Conservation (phyloP, 768 basidiomycete genomes). For the Trametes gibbosa region DNA sequence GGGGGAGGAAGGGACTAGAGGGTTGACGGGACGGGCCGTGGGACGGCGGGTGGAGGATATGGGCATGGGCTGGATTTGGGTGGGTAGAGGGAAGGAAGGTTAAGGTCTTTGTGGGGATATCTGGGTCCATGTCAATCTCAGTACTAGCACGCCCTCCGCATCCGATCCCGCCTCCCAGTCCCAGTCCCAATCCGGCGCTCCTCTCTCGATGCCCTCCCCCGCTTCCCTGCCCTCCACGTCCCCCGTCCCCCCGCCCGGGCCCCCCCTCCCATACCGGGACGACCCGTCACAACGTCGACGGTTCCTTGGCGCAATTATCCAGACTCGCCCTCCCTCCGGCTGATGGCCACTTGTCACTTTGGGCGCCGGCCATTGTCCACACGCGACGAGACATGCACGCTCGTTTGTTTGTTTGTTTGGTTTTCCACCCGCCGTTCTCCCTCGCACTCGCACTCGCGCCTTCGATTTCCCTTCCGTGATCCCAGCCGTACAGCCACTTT, state of each 20-base stretch:
- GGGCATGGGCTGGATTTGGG: background rate
- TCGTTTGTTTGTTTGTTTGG: too few relatives aligned
- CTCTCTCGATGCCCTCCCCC: slow-evolving; percentile 19
- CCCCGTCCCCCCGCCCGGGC: background rate
- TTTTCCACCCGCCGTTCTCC: too few relatives aligned
- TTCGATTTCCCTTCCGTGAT: slow-evolving; percentile 19
- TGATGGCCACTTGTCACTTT: slow-evolving; percentile 9
- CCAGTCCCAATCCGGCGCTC: slow-evolving; percentile 9
- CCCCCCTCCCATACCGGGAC: slow-evolving; percentile 6
- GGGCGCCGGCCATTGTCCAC: slow-evolving; percentile 4
- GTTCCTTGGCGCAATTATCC: too few relatives aligned
- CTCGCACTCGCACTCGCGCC: slow-evolving; percentile 7
- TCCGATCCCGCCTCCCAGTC: background rate
- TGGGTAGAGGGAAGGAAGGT: background rate
- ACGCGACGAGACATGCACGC: slow-evolving; percentile 6
- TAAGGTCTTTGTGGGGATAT: slow-evolving; percentile 8
- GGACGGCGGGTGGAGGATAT: slow-evolving; percentile 14
- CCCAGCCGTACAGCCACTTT: slow-evolving; percentile 16
- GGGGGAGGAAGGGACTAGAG: slow-evolving; percentile 18
- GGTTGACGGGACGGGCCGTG: slow-evolving; percentile 3
- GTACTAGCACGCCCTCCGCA: background rate
- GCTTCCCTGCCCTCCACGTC: slow-evolving; percentile 16
- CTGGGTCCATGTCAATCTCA: slow-evolving; percentile 13
- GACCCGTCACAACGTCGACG: slow-evolving; percentile 3
- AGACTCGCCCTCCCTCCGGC: too few relatives aligned